Evolutionary conservation across 441 rosid species (phyloP).

Genomic region (Gossypium gossypioides): DNA sequence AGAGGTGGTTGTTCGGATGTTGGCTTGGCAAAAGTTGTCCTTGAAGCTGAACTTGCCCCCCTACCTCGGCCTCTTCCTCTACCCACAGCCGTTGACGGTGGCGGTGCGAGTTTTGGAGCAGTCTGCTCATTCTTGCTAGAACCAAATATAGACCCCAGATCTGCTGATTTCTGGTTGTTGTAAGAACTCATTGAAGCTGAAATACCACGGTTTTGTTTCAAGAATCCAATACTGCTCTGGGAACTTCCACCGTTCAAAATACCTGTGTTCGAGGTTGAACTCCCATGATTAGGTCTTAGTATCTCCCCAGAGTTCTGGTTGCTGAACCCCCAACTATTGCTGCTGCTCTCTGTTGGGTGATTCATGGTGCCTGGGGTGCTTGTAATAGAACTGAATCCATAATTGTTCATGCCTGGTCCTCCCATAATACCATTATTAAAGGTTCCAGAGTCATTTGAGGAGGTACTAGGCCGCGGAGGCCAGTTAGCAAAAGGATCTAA

Average conservation of each 20-base stretch:
- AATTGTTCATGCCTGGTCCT: slow-evolving; percentile 17
- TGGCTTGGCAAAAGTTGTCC: slow-evolving; percentile 33
- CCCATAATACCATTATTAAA: slow-evolving; percentile 29
- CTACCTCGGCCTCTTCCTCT: slow-evolving; percentile 72
- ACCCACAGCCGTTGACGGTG: slow-evolving; percentile 58
- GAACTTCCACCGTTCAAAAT: slow-evolving; percentile 24
- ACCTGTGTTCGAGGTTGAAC: slow-evolving; percentile 24
- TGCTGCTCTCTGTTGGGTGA: slow-evolving; percentile 26
- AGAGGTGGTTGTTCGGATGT: slow-evolving; percentile 54
- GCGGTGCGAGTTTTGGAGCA: slow-evolving; percentile 76
- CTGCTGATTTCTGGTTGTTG: slow-evolving; percentile 42
- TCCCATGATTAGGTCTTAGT: slow-evolving; percentile 25
- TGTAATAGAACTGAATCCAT: slow-evolving; percentile 24
- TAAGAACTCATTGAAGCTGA: slow-evolving; percentile 23
- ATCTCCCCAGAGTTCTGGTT: slow-evolving; percentile 30
- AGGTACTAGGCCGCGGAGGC: slow-evolving; percentile 51
- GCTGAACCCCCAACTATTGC: slow-evolving; percentile 43
- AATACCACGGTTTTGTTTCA: slow-evolving; percentile 47
- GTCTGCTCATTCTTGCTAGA: slow-evolving; percentile 44
- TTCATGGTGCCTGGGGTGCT: slow-evolving; percentile 23
- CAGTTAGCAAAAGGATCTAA: slow-evolving; percentile 80
- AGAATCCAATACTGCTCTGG: slow-evolving; percentile 41
- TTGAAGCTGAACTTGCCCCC: slow-evolving; percentile 31
- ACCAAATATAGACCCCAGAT: slow-evolving; percentile 63
- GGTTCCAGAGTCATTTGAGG: slow-evolving; percentile 22